These are phyloP conservation scores for Pestalotiopsis sp. DNA, from an alignment of 2,329 filamentous ascomycete species.

Conservation along the genomic window DNA sequence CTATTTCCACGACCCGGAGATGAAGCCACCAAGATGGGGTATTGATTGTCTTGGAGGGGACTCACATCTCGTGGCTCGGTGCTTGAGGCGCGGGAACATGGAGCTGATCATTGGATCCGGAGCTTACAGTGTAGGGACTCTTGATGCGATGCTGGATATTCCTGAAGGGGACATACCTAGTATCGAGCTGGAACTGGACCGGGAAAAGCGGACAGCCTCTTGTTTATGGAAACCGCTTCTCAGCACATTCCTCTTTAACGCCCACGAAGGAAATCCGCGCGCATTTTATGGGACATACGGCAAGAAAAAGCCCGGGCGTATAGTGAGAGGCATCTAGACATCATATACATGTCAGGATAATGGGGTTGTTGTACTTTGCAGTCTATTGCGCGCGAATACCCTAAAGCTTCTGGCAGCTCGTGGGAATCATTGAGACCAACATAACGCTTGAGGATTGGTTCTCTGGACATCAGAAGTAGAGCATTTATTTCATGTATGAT, in stretches of 20 bases:
- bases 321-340: background rate
- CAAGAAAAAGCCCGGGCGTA: background rate
- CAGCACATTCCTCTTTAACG: slow-evolving; percentile 1
- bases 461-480: no score
- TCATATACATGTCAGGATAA: background rate
- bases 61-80: background rate
- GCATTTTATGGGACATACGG: slow-evolving; percentile 5
- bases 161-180: background rate
- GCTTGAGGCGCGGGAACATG: background rate
- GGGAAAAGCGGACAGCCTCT: background rate
- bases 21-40: background rate
- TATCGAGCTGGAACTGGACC: background rate
- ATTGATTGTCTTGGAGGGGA: background rate
- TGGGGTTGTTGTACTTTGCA: background rate
- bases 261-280: background rate
- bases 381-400: no score
- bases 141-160: slow-evolving; percentile 1
- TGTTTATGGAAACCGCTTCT: background rate
- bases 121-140: background rate
- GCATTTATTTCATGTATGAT: no score
- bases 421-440: no score
- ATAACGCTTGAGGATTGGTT: no score
- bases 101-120: background rate
- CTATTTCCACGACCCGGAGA: background rate
- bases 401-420: no score